Percentiles rank a stretch among this genome's conserved stretches.
phyloP scores from a whole-genome alignment of 2,329 filamentous ascomycete genomes.

The Aaosphaeria arxii region DNA sequence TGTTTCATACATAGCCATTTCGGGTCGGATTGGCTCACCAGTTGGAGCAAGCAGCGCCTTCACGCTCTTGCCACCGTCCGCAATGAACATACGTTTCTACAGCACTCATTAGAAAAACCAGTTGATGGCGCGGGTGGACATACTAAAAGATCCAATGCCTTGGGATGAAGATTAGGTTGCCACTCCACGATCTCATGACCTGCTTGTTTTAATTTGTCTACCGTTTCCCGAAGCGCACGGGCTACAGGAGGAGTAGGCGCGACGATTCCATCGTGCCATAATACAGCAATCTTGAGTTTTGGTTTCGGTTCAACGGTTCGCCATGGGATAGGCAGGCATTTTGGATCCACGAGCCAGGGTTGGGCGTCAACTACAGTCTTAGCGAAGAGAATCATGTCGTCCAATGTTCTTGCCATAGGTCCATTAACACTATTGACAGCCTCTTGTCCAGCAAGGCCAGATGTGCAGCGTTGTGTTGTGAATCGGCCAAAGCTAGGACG shows the following conservation, averaged over 20 bases:
- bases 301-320: constrained; percentile 38
- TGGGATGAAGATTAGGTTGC: constrained; percentile 52
- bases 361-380: constrained; percentile 42
- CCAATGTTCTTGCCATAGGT: constrained; percentile 56
- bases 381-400: constrained; percentile 47
- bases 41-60: constrained; percentile 39
- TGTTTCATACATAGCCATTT: constrained; percentile 46
- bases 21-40: constrained; percentile 46
- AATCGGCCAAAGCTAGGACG: constrained; percentile 59
- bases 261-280: constrained; percentile 51
- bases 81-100: constrained; percentile 44
- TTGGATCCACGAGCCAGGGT: constrained; percentile 54
- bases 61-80: constrained; percentile 52
- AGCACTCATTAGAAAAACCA: constrained; percentile 2
- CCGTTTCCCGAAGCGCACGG: constrained; percentile 55
- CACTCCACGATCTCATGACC: constrained; percentile 58
- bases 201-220: constrained; percentile 49
- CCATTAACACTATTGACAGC: constrained; percentile 63
- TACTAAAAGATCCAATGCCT: constrained; percentile 51
- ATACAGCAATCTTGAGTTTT: constrained; percentile 58
- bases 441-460: constrained; percentile 64
- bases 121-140: constrained; percentile 2
- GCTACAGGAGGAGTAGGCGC: constrained; percentile 52
- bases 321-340: constrained; percentile 55
- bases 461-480: constrained; percentile 53